These are phyloP conservation scores for Marchantia paleacea DNA, from an alignment of 225 moss, liverwort and hornwort species.

Conservation along the genomic window DNA sequence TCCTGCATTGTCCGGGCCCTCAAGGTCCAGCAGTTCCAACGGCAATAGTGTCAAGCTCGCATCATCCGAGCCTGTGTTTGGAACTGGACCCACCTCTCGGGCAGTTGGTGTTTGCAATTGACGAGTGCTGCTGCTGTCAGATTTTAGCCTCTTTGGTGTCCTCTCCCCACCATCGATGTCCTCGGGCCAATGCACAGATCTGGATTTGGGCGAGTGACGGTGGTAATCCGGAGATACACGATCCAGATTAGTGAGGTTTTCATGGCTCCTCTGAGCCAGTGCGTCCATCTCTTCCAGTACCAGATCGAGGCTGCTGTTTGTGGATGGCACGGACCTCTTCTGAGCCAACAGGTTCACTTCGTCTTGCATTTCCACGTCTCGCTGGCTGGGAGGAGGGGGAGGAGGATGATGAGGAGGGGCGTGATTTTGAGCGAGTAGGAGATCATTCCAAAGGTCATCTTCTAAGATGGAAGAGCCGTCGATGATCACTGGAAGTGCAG, in stretches of 20 bases:
- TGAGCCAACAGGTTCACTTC: background rate
- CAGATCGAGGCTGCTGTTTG: background rate
- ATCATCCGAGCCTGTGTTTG: background rate
- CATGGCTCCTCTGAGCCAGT: conserved; percentile 1
- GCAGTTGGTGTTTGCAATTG: background rate
- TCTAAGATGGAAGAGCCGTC: conserved; percentile 16
- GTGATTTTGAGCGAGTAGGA: conserved; percentile 17
- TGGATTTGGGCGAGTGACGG: conserved; percentile 10
- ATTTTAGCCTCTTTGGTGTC: conserved; percentile 26
- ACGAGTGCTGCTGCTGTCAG: background rate
- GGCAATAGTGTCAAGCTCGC: background rate
- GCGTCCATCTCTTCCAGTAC: conserved; percentile 10
- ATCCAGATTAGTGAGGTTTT: background rate
- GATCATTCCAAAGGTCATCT: conserved; percentile 27
- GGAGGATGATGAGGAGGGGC: background rate
- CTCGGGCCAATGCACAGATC: conserved; percentile 27
- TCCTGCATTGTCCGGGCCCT: background rate
- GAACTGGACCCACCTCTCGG: background rate
- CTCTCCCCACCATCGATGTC: background rate
- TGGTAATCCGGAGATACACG: background rate
- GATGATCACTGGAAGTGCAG: conserved; percentile 10
- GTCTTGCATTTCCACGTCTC: conserved; percentile 15
- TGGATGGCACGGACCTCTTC: background rate
- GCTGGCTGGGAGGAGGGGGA: background rate
- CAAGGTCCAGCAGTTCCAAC: background rate